Percentiles rank a stretch among this genome's conserved stretches.
phyloP scores from a whole-genome alignment of 768 basidiomycete genomes.

The Hirschioporus abietinus region DNA sequence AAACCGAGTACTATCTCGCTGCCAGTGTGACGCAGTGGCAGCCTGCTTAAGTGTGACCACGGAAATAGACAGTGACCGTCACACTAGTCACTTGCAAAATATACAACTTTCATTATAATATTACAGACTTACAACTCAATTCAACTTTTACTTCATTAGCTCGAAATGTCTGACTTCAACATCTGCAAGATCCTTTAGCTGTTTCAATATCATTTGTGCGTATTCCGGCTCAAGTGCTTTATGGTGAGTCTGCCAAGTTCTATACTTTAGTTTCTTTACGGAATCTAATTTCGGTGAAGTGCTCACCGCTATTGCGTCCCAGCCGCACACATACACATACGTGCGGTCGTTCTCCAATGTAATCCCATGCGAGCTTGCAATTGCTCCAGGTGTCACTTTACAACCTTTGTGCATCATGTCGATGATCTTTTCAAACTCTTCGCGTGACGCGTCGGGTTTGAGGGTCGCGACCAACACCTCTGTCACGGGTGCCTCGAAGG shows the following conservation, averaged over 20 bases:
- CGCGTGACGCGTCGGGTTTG: not conserved
- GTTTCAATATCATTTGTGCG: not conserved
- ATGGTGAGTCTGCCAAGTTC: not conserved
- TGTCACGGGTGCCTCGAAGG: conserved; percentile 4
- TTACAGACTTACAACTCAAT: not conserved
- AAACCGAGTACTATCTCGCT: not conserved
- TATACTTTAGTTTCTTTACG: not conserved
- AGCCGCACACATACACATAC: conserved; percentile 3
- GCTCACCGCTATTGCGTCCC: not conserved
- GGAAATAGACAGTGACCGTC: too few species aligned
- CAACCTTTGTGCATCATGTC: not conserved
- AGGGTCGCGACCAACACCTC: not conserved
- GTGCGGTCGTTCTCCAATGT: not conserved
- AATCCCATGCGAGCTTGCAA: not conserved
- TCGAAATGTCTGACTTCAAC: not conserved
- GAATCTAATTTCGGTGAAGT: not conserved
- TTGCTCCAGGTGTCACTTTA: not conserved
- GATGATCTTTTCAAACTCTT: not conserved
- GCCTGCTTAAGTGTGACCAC: too few species aligned
- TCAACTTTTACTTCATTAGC: not conserved
- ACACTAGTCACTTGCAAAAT: too few species aligned
- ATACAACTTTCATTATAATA: too few species aligned
- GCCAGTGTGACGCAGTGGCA: too few species aligned
- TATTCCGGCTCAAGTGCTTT: not conserved
- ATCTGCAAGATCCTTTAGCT: not conserved